Evolutionary conservation across 2,329 filamentous ascomycete genomes (phyloP).

Genomic region (Huntiella bhutanensis): DNA sequence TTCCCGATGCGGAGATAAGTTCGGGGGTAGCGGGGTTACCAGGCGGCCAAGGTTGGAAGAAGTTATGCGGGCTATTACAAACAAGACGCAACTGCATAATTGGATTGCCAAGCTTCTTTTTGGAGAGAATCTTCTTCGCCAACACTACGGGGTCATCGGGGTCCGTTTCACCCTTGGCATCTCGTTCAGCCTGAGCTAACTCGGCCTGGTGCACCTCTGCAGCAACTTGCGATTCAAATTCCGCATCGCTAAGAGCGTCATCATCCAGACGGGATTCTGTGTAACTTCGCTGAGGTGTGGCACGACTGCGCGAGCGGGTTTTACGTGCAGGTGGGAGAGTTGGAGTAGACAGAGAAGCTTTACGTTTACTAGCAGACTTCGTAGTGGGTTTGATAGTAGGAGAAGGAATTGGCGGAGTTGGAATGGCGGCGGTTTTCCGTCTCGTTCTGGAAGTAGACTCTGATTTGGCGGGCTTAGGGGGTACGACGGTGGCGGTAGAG

Average conservation of each 20-base stretch:
- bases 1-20: slow-evolving; percentile 73
- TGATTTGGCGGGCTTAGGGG: not conserved
- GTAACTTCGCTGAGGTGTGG: slow-evolving; percentile 17
- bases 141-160: not conserved
- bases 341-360: not conserved
- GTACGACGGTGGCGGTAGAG: not conserved
- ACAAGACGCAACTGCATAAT: slow-evolving; percentile 80
- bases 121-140: slow-evolving; percentile 60
- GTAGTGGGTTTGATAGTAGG: too few relatives aligned
- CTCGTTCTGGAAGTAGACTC: not conserved
- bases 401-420: not conserved
- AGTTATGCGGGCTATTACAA: slow-evolving; percentile 90
- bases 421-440: not conserved
- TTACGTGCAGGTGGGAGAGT: slow-evolving; percentile 21
- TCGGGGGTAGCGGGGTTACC: slow-evolving; percentile 52
- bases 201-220: slow-evolving; percentile 32
- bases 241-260: slow-evolving; percentile 53
- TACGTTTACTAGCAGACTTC: slow-evolving; percentile 15
- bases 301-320: slow-evolving; percentile 39
- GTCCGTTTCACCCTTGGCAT: not conserved
- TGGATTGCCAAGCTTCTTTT: slow-evolving; percentile 84
- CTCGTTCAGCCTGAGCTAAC: slow-evolving; percentile 38
- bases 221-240: slow-evolving; percentile 65
- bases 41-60: slow-evolving; percentile 74
- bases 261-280: slow-evolving; percentile 35